Conservation (phyloP, 768 basidiomycete species). For the Leccinum arenicola region DNA sequence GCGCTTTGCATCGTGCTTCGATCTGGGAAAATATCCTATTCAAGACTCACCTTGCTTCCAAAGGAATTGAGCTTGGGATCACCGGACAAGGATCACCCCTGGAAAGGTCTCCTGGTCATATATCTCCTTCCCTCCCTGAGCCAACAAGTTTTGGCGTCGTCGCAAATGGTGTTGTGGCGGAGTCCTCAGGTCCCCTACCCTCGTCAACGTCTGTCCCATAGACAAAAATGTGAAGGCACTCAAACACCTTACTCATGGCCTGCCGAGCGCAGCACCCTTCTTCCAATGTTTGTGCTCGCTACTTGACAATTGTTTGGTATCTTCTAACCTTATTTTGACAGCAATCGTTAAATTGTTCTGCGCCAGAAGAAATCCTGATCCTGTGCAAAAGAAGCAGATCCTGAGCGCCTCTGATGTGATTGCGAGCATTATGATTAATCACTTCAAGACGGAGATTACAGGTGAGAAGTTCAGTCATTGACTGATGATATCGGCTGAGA, state of each 20-base stretch:
- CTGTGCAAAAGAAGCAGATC: slow-evolving; percentile 75
- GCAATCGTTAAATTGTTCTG: slow-evolving; percentile 88
- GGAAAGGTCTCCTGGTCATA: slow-evolving; percentile 46
- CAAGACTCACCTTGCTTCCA: slow-evolving; percentile 52
- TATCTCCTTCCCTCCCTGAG: slow-evolving; percentile 40
- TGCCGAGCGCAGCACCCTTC: slow-evolving; percentile 76
- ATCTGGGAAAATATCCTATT: slow-evolving; percentile 90
- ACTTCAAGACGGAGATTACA: slow-evolving; percentile 52
- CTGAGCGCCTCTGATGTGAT: slow-evolving; percentile 63
- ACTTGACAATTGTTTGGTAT: background rate
- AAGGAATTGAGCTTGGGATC: slow-evolving; percentile 50
- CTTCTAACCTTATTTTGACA: slow-evolving; percentile 30
- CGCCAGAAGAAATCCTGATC: slow-evolving; percentile 72
- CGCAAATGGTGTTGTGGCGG: slow-evolving; percentile 29
- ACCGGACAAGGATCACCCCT: slow-evolving; percentile 45
- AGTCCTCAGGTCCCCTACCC: slow-evolving; percentile 19
- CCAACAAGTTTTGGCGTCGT: slow-evolving; percentile 31
- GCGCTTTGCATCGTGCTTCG: slow-evolving; percentile 74
- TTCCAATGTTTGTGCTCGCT: slow-evolving; percentile 65
- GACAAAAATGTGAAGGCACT: slow-evolving; percentile 73
- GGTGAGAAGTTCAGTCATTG: slow-evolving; percentile 40
- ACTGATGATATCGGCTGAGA: slow-evolving; percentile 34
- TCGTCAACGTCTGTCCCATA: slow-evolving; percentile 32
- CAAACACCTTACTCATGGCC: slow-evolving; percentile 74
- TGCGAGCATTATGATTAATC: slow-evolving; percentile 69